Base-by-base conservation (phyloP, 257 asterid genomes). In the Nicotiana noctiflora region DNA sequence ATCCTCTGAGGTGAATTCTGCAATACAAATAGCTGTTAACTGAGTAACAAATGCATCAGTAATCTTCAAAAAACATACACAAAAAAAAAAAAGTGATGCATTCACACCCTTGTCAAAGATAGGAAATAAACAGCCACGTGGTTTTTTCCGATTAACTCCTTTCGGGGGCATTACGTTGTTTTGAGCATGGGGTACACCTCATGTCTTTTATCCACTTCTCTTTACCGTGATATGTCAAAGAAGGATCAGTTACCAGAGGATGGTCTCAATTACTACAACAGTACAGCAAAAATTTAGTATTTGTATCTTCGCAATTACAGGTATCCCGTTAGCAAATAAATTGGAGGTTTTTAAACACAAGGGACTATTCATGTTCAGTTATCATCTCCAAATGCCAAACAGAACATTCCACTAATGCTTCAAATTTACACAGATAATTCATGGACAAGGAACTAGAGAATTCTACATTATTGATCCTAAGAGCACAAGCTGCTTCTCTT, bases 21-120 rank as follows among this genome's bases (percentile, higher is more conserved):
- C 81, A 80, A 15, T 18, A 88, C 40, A 81, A 85, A 86, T 55
- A 82, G 87, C 83, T 80, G 82, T 79, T 79, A 64, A 75, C 87
- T 86, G 82, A 85, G 89, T 81, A 55, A 82, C 27, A 75, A 75
- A 77, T 67, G 67, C 80, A 83, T 79, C 75, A 84, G 87, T 83
- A 81, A 82, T 57, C 68, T 56, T 67, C 19, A 81, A 53, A 6
- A 11, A 4, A 6, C 13, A 51, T 51, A 51, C 17, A 13, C 56
- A 51, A 5, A 3, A 12, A 3, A 12, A 49, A 13, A 49, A 8
- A 11, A 4, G 55, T 12, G 12, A 13, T 51, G 5, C 17, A 3
- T 3, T 13, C 55, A 51, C 55, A 18, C 55, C 14, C 18, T 51
- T 12, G 55, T 51, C 5, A 51, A 51, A 51, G 55, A 51, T 17